phyloP scores from a whole-genome alignment of 495 filamentous ascomycete genomes.

The Aspergillus mulundensis region DNA sequence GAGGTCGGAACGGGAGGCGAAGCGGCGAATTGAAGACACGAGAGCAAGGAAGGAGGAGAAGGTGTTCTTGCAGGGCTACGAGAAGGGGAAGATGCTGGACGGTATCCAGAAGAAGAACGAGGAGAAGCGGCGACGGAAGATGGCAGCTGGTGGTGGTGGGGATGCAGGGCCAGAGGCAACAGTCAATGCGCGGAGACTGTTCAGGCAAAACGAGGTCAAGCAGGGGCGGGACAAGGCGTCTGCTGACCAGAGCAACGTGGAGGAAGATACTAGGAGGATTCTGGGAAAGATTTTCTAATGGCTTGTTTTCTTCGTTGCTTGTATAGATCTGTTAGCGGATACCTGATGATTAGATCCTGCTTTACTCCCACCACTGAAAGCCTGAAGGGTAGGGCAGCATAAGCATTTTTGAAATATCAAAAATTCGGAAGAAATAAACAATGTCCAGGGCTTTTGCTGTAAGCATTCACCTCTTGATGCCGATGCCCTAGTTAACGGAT shows the following conservation, averaged over 20 bases:
- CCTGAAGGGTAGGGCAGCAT: neutral
- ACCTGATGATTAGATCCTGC: neutral
- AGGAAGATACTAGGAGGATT: constrained; percentile 69
- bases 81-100: constrained; percentile 74
- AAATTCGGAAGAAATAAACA: neutral
- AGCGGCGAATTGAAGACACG: constrained; percentile 75
- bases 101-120: constrained; percentile 63
- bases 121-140: constrained; percentile 49
- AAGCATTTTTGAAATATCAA: neutral
- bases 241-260: constrained; percentile 42
- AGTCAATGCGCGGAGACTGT: constrained; percentile 51
- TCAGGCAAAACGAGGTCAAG: constrained; percentile 66
- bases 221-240: constrained; percentile 33
- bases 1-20: constrained; percentile 73
- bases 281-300: constrained; percentile 71
- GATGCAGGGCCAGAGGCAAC: constrained; percentile 16
- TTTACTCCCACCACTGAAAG: neutral
- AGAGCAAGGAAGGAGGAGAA: constrained; percentile 78
- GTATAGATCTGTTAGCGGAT: constrained; percentile 5
- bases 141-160: constrained; percentile 17
- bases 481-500: neutral
- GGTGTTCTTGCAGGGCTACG: constrained; percentile 73
- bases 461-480: neutral
- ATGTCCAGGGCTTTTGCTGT: neutral
- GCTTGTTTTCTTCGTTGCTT: neutral